Evolutionary conservation across 2,329 filamentous ascomycete species (phyloP).

Genomic region (Aureobasidium sp.): DNA sequence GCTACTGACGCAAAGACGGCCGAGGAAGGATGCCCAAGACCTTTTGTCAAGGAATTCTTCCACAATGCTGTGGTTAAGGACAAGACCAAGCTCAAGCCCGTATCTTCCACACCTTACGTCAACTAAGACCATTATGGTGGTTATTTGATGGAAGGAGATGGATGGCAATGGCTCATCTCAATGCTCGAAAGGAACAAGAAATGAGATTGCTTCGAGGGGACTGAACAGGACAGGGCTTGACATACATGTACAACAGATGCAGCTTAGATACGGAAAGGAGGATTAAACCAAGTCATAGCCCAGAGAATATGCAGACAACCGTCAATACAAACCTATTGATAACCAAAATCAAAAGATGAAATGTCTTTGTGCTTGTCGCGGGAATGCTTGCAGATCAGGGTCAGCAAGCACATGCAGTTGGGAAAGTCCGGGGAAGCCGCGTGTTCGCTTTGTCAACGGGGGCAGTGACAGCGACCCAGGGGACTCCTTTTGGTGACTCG

Average conservation of each 20-base stretch:
- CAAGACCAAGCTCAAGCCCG: not conserved
- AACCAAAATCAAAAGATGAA: not conserved
- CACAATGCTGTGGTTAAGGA: not conserved
- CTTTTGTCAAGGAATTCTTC: not conserved
- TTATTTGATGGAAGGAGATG: too few relatives aligned
- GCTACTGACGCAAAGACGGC: too few relatives aligned
- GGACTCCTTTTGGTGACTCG: not conserved
- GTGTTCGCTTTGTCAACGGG: constrained; percentile 3
- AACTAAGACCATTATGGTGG: too few relatives aligned
- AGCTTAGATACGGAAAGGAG: not conserved
- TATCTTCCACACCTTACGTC: not conserved
- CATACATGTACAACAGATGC: not conserved
- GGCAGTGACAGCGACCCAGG: not conserved
- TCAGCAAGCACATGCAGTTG: not conserved
- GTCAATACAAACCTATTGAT: not conserved
- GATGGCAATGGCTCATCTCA: too few relatives aligned
- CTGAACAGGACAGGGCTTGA: not conserved
- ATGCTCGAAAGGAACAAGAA: too few relatives aligned
- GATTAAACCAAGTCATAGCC: not conserved
- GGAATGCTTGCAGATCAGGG: not conserved
- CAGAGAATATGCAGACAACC: not conserved
- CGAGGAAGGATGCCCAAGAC: not conserved
- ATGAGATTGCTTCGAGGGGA: too few relatives aligned
- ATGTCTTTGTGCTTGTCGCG: not conserved
- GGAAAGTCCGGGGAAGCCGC: constrained; percentile 8